A percentile compares a stretch with the other conserved stretches of the same genome.
Conservation (phyloP, 495 filamentous ascomycete genomes). For the Penicillium diatomitis region DNA sequence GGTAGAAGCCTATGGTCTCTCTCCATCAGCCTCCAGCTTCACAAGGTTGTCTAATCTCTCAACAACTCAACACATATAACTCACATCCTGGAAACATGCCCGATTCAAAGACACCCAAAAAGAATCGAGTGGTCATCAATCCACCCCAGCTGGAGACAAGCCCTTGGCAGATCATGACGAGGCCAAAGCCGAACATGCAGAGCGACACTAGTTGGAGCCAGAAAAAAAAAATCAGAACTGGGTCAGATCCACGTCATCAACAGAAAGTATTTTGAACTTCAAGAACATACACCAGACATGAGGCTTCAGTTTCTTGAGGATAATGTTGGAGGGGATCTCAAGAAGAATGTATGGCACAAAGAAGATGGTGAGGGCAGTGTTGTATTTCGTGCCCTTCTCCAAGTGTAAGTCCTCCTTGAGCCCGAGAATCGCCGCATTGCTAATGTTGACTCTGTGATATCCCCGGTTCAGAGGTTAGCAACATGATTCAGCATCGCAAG, state of each 20-base stretch:
- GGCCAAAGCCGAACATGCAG: constrained; percentile 79
- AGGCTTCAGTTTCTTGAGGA: constrained; percentile 74
- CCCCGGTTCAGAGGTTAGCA: constrained; percentile 3
- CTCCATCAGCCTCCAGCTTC: not conserved
- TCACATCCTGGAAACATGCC: constrained; percentile 70
- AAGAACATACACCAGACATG: constrained; percentile 58
- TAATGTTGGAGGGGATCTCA: constrained; percentile 82
- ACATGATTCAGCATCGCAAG: not conserved
- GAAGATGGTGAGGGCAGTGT: constrained; percentile 77
- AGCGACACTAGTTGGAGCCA: constrained; percentile 37
- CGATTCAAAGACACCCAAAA: constrained; percentile 79
- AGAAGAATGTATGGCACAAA: constrained; percentile 86
- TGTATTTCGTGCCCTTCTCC: constrained; percentile 49
- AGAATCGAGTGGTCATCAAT: constrained; percentile 74
- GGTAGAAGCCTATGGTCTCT: constrained; percentile 53
- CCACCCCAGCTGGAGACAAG: constrained; percentile 70
- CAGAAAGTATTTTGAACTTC: not conserved
- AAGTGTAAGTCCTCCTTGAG: constrained; percentile 58
- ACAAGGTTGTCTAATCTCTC: not conserved
- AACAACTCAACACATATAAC: not conserved
- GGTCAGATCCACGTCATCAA: too few species aligned
- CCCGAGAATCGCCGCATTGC: constrained; percentile 54
- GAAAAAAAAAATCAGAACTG: too few species aligned
- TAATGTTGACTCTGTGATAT: constrained; percentile 50
- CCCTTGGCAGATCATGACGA: constrained; percentile 71